phyloP scores from a whole-genome alignment of 768 basidiomycete genomes.

The Paxillus rubicundulus region DNA sequence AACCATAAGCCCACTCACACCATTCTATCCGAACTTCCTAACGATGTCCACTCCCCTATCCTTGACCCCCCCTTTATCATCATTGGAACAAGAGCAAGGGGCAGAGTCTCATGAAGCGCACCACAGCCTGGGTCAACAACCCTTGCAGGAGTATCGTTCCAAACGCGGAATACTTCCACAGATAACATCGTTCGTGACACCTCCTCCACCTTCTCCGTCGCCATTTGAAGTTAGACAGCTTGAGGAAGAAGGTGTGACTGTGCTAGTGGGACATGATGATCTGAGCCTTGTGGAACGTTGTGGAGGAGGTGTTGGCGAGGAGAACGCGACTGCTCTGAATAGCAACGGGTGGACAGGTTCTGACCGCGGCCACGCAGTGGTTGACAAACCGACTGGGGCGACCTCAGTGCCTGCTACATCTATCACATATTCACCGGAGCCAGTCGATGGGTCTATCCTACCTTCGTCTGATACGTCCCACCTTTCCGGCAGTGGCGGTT shows the following conservation, averaged over 20 bases:
- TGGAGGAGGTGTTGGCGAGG: not conserved
- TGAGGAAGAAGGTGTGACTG: not conserved
- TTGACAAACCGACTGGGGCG: not conserved
- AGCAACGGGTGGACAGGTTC: not conserved
- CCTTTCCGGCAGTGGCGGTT: not conserved
- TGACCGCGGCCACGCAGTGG: not conserved
- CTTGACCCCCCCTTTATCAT: not conserved
- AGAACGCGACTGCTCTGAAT: not conserved
- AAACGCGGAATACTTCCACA: not conserved
- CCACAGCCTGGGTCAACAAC: not conserved
- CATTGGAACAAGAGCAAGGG: not conserved
- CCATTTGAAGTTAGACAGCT: not conserved
- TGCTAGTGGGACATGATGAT: not conserved
- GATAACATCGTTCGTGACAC: constrained; percentile 2
- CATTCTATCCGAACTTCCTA: not conserved
- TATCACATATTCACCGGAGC: not conserved
- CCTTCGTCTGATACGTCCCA: not conserved
- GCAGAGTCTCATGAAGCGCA: not conserved
- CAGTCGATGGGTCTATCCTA: not conserved
- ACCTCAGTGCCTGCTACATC: not conserved
- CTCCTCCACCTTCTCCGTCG: not conserved
- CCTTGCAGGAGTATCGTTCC: not conserved
- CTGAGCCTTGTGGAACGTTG: too few species aligned
- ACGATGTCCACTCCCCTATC: constrained; percentile 6
- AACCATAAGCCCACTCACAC: not conserved